These are phyloP conservation scores for Syzygium aromaticum DNA, from an alignment of 345 rosid genomes.

Conservation along the genomic window DNA sequence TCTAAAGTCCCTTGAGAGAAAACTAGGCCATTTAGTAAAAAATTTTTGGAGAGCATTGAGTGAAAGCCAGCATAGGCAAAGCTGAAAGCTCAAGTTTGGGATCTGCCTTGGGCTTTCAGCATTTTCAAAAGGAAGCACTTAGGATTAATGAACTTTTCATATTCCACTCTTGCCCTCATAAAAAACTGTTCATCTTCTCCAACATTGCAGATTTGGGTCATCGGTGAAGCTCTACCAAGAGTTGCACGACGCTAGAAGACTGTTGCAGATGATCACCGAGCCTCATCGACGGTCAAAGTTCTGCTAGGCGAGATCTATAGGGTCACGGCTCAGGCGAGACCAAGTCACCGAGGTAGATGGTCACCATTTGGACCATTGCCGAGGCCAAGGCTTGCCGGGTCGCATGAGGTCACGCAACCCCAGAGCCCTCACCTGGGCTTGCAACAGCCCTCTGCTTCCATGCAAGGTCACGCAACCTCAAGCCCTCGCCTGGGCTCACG, in stretches of 20 bases:
- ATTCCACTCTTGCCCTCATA: not conserved
- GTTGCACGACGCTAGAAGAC: not conserved
- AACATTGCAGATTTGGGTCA: not conserved
- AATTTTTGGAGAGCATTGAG: not conserved
- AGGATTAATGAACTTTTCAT: not conserved
- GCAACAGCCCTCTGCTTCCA: not conserved
- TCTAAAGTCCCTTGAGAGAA: not conserved
- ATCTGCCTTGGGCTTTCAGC: not conserved
- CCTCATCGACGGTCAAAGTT: not conserved
- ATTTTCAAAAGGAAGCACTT: not conserved
- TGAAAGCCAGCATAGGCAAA: not conserved
- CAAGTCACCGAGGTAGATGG: not conserved
- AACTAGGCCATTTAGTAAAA: not conserved
- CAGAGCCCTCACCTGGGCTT: not conserved
- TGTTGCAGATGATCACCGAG: not conserved
- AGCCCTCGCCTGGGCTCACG: not conserved
- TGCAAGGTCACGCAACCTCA: not conserved
- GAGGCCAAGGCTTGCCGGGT: not conserved
- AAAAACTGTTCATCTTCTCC: not conserved
- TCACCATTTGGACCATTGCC: not conserved
- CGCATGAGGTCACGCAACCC: not conserved
- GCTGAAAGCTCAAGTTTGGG: not conserved
- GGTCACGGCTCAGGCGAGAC: not conserved
- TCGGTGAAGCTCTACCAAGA: not conserved
- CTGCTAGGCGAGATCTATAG: not conserved